A percentile compares a stretch with the other conserved stretches of the same genome.
Evolutionary conservation across 371 early-diverging fungal species (phyloP).

Genomic region (Quaeritorhiza haematococci): DNA sequence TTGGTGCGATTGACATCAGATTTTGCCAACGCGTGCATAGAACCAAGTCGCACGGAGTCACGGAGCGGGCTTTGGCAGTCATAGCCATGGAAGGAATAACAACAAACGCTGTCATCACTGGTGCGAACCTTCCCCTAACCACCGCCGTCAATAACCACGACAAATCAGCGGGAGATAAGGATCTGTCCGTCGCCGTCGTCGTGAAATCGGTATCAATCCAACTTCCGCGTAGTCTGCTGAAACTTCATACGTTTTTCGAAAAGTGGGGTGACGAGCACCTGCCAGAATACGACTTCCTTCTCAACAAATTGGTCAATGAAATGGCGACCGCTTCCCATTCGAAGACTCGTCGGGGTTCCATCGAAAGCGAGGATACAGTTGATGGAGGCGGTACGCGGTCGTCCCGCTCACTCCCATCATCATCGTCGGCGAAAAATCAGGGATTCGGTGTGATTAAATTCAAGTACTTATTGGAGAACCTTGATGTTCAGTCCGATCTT

Average conservation of each 20-base stretch:
- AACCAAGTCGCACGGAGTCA: too few species aligned
- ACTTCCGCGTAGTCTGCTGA: constrained; percentile 69
- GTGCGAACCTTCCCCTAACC: too few species aligned
- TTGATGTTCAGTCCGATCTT: constrained; percentile 59
- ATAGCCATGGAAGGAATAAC: too few species aligned
- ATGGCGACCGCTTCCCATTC: constrained; percentile 36
- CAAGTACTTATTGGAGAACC: constrained; percentile 56
- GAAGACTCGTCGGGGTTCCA: constrained; percentile 35
- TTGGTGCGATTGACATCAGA: too few species aligned
- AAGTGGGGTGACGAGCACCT: constrained; percentile 77
- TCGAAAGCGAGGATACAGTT: background rate
- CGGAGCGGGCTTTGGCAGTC: too few species aligned
- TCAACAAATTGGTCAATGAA: constrained; percentile 65
- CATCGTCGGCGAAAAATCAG: background rate
- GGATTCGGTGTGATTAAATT: constrained; percentile 26
- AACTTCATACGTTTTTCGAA: constrained; percentile 71
- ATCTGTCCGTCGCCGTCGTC: too few species aligned
- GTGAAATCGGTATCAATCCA: constrained; percentile 54
- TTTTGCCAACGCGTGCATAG: too few species aligned
- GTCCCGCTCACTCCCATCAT: background rate
- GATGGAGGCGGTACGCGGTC: background rate
- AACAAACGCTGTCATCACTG: too few species aligned
- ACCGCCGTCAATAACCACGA: too few species aligned
- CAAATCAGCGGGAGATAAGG: too few species aligned
- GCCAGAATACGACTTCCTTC: constrained; percentile 66